Percentiles rank a stretch among this genome's conserved stretches.
phyloP scores from a whole-genome alignment of 1,284 basidiomycete species.

The Somion occarium region DNA sequence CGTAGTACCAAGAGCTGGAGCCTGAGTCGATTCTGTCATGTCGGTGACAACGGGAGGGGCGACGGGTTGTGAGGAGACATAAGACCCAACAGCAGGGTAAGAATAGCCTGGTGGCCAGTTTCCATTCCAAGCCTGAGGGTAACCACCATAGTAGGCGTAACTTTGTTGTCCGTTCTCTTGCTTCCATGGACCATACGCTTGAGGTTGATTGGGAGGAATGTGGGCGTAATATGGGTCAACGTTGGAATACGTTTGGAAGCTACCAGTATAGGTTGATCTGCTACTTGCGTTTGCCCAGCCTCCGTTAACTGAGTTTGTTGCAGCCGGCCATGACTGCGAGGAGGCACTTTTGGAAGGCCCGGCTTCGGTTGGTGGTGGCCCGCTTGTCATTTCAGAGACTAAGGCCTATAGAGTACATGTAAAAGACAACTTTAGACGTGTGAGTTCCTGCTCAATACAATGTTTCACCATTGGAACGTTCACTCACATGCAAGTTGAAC shows the following conservation, averaged over 20 bases:
- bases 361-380: conserved; percentile 1
- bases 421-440: background rate
- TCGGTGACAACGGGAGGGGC: background rate
- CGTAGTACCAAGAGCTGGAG: conserved; percentile 2
- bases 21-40: background rate
- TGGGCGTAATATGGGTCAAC: background rate
- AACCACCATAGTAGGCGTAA: conserved; percentile 26
- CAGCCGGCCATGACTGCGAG: background rate
- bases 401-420: background rate
- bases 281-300: background rate
- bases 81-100: conserved; percentile 9
- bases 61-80: background rate
- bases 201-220: background rate
- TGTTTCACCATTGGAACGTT: background rate
- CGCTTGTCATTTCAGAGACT: background rate
- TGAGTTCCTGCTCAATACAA: background rate
- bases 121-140: conserved; percentile 23
- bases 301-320: background rate
- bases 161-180: background rate
- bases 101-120: conserved; percentile 20
- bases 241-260: background rate
- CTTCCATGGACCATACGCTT: background rate
- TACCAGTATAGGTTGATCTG: background rate
- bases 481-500: background rate
- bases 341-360: background rate